Evolutionary conservation across 257 asterid species (phyloP), one percentile per base, ranked within the genome.

Genomic region (Jasminum sambac): DNA sequence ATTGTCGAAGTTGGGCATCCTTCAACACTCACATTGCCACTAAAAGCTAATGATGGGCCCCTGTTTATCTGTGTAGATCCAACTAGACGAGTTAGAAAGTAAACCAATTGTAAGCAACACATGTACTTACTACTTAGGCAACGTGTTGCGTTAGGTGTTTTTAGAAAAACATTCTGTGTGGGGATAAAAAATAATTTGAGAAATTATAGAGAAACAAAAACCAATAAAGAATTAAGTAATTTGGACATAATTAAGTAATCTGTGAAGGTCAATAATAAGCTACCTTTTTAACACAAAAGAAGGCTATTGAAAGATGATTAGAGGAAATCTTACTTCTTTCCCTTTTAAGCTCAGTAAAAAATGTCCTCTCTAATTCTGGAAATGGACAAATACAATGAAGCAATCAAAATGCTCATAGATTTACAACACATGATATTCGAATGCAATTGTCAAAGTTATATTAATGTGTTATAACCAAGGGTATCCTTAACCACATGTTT

Each of bases 11-110:
- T 74, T 67, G 71, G 67, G 72, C 99, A 95, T 77, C 96, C 99
- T 76, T 95, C 97, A 64, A 95, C 94, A 50, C 83, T 91, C 42
- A 90, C 69, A 66, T 91, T 95, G 64, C 92, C 95, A 24, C 90
- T 80, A 79, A 91, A 91, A 74, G 84, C 77, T 82, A 84, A 91
- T 37, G 79, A 38, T 0, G 76, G 76, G 36, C 99, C 99, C 80
- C 98, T 87, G 78, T 95, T 91, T 69, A 91, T 89, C 99, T 95
- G 94, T 73, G 24, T 36, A 68, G 39, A 57, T n/a, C 58, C 24
- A 52, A 62, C 42, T 30, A 5, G 52, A 42, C 19, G 26, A 17
- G 70, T 14, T 25, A 60, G 57, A 58, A n/a, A 65, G 59, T 46
- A 46, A 46, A 19, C 57, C 57, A 46, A 46, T 8, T 46, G 57